phyloP scores from a whole-genome alignment of 768 basidiomycete species.

The Lactarius sp. region DNA sequence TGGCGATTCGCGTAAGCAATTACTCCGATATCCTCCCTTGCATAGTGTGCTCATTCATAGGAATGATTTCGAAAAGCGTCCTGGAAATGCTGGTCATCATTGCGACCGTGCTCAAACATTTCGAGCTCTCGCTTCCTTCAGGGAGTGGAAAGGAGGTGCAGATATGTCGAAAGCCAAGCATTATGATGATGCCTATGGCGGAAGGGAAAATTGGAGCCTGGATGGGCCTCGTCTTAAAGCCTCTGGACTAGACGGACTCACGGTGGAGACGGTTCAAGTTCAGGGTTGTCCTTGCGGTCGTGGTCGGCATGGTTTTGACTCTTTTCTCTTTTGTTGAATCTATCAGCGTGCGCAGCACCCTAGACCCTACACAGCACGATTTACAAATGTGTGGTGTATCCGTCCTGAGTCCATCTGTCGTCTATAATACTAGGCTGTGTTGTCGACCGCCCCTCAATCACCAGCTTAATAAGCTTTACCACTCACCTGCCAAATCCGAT shows the following conservation, averaged over 20 bases:
- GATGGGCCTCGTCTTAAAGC: slow-evolving; percentile 16
- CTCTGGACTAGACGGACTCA: slow-evolving; percentile 1
- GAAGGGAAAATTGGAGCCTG: slow-evolving; percentile 10
- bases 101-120: slow-evolving; percentile 15
- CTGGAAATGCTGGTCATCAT: slow-evolving; percentile 20
- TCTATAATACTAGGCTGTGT: too few species aligned
- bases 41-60: not conserved
- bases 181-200: slow-evolving; percentile 18
- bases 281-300: not conserved
- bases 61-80: not conserved
- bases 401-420: too few species aligned
- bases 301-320: too few species aligned
- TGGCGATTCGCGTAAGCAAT: slow-evolving; percentile 22
- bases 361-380: too few species aligned
- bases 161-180: slow-evolving; percentile 13
- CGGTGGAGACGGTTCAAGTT: not conserved
- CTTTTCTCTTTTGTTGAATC: too few species aligned
- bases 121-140: slow-evolving; percentile 14
- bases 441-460: too few species aligned
- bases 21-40: too few species aligned
- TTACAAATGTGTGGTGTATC: too few species aligned
- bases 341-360: too few species aligned
- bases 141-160: not conserved
- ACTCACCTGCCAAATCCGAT: too few species aligned
- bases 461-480: too few species aligned